These are phyloP conservation scores for Entoloma clypeatum DNA, from an alignment of 1,284 basidiomycete species.

Conservation along the genomic window DNA sequence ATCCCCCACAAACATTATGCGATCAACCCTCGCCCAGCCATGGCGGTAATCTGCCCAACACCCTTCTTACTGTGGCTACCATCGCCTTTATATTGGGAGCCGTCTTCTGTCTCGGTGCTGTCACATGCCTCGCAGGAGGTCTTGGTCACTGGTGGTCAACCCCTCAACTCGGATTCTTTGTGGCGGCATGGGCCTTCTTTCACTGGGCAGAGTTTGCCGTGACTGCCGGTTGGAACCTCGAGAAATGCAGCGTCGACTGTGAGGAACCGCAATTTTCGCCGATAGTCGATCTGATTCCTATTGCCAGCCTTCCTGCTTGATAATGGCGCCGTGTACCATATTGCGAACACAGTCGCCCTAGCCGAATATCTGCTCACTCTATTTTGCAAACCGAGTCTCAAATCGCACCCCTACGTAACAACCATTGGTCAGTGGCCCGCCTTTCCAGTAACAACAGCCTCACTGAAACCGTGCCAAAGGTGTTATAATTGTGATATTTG, in stretches of 20 bases:
- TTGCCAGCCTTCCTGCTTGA: slow-evolving; percentile 86
- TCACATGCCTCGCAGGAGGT: slow-evolving; percentile 46
- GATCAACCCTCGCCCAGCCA: slow-evolving; percentile 34
- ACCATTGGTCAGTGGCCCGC: slow-evolving; percentile 44
- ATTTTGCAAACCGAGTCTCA: slow-evolving; percentile 62
- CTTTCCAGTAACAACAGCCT: slow-evolving; percentile 1
- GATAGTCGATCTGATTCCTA: slow-evolving; percentile 2
- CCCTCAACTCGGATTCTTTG: slow-evolving; percentile 78
- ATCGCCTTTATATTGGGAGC: slow-evolving; percentile 76
- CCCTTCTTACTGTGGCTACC: slow-evolving; percentile 67
- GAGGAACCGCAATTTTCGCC: slow-evolving; percentile 31
- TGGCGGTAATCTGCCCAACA: slow-evolving; percentile 75
- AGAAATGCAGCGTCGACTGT: slow-evolving; percentile 93
- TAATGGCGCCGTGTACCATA: slow-evolving; percentile 84
- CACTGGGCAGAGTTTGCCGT: slow-evolving; percentile 95
- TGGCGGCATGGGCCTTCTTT: slow-evolving; percentile 79
- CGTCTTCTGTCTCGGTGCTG: slow-evolving; percentile 52
- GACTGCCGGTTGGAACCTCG: slow-evolving; percentile 93
- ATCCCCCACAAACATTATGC: slow-evolving; percentile 56
- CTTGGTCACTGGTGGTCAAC: slow-evolving; percentile 62
- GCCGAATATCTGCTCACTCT: slow-evolving; percentile 76
- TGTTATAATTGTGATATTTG: slow-evolving; percentile 50
- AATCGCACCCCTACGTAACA: slow-evolving; percentile 53
- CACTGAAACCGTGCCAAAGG: slow-evolving; percentile 12
- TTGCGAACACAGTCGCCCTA: slow-evolving; percentile 79